Base-by-base conservation (phyloP, 805 yeast species). In the Cyberlindnera euphorbiae region DNA sequence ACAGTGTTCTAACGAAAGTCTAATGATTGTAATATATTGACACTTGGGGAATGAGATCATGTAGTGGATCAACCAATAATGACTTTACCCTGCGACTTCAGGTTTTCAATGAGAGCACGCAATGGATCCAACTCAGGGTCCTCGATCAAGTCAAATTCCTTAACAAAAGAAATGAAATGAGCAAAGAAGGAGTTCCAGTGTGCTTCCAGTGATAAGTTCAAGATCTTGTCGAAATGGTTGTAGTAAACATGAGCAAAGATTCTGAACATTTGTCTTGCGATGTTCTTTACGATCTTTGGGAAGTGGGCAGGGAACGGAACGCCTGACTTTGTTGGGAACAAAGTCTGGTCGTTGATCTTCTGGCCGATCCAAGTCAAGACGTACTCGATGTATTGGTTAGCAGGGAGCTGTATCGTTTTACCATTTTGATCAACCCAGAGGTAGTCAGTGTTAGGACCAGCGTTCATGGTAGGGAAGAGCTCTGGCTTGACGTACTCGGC, bases 141-240 rank as follows among this genome's bases (percentile, higher is more conserved):
- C 41, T 88, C 97, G 24, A 93, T 68, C 46, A 93, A 71, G 35
- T 76, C 80, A 59, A 86, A 93, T 46, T 88, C 95, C 47, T 82
- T 81, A 11, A 83, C 75, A 54, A 93, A 86, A 35, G 95, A 82
- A 29, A 90, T 74, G 53, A 84, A 93, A 58, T 93, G 98, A 12
- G 96, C 93, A 62, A 94, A 93, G 50, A 89, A 85, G 4, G 97
- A 89, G 60, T 93, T 93, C 95, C 96, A 93, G 58, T 93, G 97
- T 1, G 97, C 96, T 58, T 93, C 98, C 41, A 93, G 61, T 2
- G 95, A 81, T 41, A 93, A 63, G 58, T 93, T 97, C n/a, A 90
- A 78, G 17, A 90, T 74, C 55, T 82, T 87, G 47, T 90, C 98
- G 60, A 88, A 93, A 59, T 93, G 98, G 58, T 88, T 87, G 62